Evolutionary conservation across 495 filamentous ascomycete species (phyloP), one percentile per base, ranked within the genome.

Genomic region (Hyaloscypha hepaticicola): DNA sequence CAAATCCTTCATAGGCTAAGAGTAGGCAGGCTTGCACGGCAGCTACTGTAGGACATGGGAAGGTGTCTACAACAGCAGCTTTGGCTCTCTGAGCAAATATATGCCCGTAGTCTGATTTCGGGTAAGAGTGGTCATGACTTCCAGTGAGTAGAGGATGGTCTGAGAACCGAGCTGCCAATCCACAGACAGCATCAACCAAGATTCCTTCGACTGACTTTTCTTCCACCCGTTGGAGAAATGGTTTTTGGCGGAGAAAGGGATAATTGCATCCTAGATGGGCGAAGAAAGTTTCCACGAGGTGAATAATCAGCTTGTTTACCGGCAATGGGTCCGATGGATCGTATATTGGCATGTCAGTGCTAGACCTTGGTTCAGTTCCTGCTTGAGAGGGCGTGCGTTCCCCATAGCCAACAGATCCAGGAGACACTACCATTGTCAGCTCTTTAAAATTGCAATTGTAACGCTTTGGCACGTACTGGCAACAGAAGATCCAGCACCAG

Each of bases 1-100:
- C 91, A 64, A 96, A 96, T 49, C 90, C 87, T 66, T 93, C 89
- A 73, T 96, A 96, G 0, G 91, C 91, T 73, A 96, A 82, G 50
- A 96, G 74, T 29, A 96, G 75, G 53, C 87, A 91, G 7, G 91
- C 90, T 68, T 94, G 91, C 4, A 92, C 88, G 50, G 88, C 90
- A 52, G 87, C 85, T 24, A 96, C 84, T 12, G 87, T 90, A 19
- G 91, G 91, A 61, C 88, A 93, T 28, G 89, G 83, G 61, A 94
- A 88, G 1, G 86, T 85, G 67, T 94, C 90, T 11, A 92, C 86
- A 0, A 90, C 85, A 0, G 86, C 85, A 48, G 82, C 79, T 77
- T 90, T 91, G 29, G 90, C 89, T 49, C 90, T 83, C 67, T 90
- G 88, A 6, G 90, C 89, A 76, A 93, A 94, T 0, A 87, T 83